Evolutionary conservation across 768 basidiomycete genomes (phyloP).

Genomic region (Kwoniella mangroviensis): DNA sequence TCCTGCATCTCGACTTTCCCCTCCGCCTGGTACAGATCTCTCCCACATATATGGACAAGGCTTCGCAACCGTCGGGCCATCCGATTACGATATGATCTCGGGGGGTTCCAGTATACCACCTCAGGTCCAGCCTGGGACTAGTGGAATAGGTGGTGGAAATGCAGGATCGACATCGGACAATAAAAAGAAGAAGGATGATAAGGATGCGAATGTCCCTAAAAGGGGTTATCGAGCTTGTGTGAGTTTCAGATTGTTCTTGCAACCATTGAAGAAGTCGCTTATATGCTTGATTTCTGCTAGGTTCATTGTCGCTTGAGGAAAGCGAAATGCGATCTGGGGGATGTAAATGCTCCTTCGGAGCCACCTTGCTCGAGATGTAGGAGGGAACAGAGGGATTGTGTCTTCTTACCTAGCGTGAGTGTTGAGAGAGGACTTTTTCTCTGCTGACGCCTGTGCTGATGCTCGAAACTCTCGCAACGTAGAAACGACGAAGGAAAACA

Average conservation of each 20-base stretch:
- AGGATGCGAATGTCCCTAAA: slow-evolving; percentile 37
- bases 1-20: slow-evolving; percentile 23
- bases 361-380: slow-evolving; percentile 53
- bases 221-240: slow-evolving; percentile 50
- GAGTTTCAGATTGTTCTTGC: slow-evolving; percentile 6
- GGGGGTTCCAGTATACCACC: not conserved
- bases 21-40: slow-evolving; percentile 14
- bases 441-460: not conserved
- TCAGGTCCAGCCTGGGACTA: slow-evolving; percentile 14
- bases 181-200: slow-evolving; percentile 31
- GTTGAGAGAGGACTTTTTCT: too few species aligned
- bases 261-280: not conserved
- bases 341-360: slow-evolving; percentile 51
- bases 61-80: not conserved
- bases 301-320: slow-evolving; percentile 50
- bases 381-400: slow-evolving; percentile 51
- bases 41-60: slow-evolving; percentile 5
- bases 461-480: not conserved
- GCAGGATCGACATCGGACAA: not conserved
- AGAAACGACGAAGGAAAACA: slow-evolving; percentile 43
- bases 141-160: slow-evolving; percentile 7
- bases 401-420: slow-evolving; percentile 50
- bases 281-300: not conserved
- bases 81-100: slow-evolving; percentile 1
- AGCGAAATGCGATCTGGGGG: slow-evolving; percentile 54